These are phyloP conservation scores for Parastagonospora avenae DNA, from an alignment of 2,329 filamentous ascomycete genomes.

Conservation along the genomic window DNA sequence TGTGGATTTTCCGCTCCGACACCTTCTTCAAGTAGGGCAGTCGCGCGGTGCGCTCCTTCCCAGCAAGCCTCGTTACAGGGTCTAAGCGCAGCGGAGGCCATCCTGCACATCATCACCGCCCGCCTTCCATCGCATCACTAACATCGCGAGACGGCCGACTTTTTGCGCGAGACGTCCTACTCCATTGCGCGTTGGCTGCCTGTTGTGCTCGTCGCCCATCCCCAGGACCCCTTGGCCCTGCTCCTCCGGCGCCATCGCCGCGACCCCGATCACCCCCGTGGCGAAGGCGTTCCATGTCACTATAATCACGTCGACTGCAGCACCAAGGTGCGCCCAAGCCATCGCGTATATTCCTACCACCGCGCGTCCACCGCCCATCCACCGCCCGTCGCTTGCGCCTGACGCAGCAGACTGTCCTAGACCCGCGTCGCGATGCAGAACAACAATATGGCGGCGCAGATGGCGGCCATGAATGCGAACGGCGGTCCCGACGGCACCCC, in stretches of 20 bases:
- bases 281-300: slow-evolving; percentile 40
- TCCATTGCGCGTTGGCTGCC: background rate
- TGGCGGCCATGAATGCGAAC: slow-evolving; percentile 68
- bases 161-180: background rate
- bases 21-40: background rate
- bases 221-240: slow-evolving; percentile 10
- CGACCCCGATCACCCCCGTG: slow-evolving; percentile 20
- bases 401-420: slow-evolving; percentile 16
- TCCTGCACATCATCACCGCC: slow-evolving; percentile 1
- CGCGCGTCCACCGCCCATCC: slow-evolving; percentile 20
- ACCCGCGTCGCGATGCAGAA: slow-evolving; percentile 42
- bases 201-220: slow-evolving; percentile 1
- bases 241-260: slow-evolving; percentile 16
- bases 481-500: slow-evolving; percentile 66
- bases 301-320: slow-evolving; percentile 26
- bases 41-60: background rate
- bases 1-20: slow-evolving; percentile 3
- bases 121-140: slow-evolving; percentile 1
- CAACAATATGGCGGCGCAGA: slow-evolving; percentile 64
- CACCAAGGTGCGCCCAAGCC: slow-evolving; percentile 32
- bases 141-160: background rate
- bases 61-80: slow-evolving; percentile 4
- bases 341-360: slow-evolving; percentile 14
- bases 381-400: slow-evolving; percentile 22
- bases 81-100: background rate